A percentile compares a stretch with the other conserved stretches of the same genome.
phyloP scores from a whole-genome alignment of 768 basidiomycete species.

The Aureoboletus auriporus region DNA sequence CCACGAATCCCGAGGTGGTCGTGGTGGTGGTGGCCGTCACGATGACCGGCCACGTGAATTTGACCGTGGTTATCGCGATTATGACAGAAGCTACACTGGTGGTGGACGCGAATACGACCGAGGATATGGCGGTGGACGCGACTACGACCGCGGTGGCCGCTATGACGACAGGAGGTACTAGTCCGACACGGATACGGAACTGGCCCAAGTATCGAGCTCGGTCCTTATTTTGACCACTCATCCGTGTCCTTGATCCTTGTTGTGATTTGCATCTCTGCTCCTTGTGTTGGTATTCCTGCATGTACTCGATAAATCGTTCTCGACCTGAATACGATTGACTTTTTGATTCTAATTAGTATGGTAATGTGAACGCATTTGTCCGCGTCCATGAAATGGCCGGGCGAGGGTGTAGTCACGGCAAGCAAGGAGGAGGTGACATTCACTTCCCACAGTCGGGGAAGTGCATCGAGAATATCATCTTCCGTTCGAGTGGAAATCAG shows the following conservation, averaged over 20 bases:
- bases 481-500: constrained; percentile 16
- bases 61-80: constrained; percentile 39
- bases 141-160: constrained; percentile 38
- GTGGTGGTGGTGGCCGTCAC: constrained; percentile 44
- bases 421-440: no score
- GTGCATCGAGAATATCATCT: constrained; percentile 1
- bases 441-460: no score
- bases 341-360: background rate
- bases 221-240: background rate
- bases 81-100: constrained; percentile 11
- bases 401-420: no score
- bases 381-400: no score
- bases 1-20: constrained; percentile 49
- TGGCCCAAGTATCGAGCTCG: constrained; percentile 1
- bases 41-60: constrained; percentile 30
- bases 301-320: constrained; percentile 21
- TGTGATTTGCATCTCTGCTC: background rate
- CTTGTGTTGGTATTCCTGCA: constrained; percentile 11
- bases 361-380: no score
- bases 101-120: constrained; percentile 32
- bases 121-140: constrained; percentile 30
- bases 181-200: constrained; percentile 3
- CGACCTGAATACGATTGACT: constrained; percentile 18
- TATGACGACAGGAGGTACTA: constrained; percentile 45
- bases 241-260: background rate